Conservation (phyloP, 1,139 yeast genomes). For the Spencermartinsiella ligniputridi region DNA sequence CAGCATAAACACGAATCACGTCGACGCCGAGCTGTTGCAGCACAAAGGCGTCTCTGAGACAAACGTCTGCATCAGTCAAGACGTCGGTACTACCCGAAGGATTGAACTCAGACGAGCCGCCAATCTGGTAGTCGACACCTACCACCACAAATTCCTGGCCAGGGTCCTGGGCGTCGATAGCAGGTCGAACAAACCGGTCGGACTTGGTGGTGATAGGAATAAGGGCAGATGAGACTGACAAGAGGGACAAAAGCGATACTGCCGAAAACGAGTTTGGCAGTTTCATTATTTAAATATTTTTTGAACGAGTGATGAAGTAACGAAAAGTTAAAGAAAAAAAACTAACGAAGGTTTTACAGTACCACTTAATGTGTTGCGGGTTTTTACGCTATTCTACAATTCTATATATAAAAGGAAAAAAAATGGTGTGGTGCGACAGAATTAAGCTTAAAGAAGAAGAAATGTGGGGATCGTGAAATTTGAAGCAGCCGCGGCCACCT, state of each 20-base stretch:
- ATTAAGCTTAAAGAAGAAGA: too few species aligned
- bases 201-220: slow-evolving; percentile 51
- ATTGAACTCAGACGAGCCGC: slow-evolving; percentile 60
- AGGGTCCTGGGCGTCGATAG: slow-evolving; percentile 42
- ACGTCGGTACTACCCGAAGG: slow-evolving; percentile 54
- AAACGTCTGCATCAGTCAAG: slow-evolving; percentile 62
- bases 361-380: too few species aligned
- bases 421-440: too few species aligned
- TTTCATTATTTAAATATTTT: background rate
- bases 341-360: too few species aligned
- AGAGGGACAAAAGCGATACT: background rate
- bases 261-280: background rate
- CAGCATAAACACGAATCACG: slow-evolving; percentile 54
- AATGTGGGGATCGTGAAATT: too few species aligned
- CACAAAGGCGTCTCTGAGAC: slow-evolving; percentile 76
- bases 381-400: too few species aligned
- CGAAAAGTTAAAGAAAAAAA: background rate
- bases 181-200: slow-evolving; percentile 67
- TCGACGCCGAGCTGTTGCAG: slow-evolving; percentile 76
- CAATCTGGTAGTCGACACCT: slow-evolving; percentile 71
- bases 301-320: background rate
- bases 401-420: too few species aligned
- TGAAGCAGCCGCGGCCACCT: too few species aligned
- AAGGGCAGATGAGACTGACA: slow-evolving; percentile 30
- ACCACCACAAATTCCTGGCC: slow-evolving; percentile 43